Base-by-base conservation (phyloP, 306 rosid species). In the Quercus mongolica region DNA sequence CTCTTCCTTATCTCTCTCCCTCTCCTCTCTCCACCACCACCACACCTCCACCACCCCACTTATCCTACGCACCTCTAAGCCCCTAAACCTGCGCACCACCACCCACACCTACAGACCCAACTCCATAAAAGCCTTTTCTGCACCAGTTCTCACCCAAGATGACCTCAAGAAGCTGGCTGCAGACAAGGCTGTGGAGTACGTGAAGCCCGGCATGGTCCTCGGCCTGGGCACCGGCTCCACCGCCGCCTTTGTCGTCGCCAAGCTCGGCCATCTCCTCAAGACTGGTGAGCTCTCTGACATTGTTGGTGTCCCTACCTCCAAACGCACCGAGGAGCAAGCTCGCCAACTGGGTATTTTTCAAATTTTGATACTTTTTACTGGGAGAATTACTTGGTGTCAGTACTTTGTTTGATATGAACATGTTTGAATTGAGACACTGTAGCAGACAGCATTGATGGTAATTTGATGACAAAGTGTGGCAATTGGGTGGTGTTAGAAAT, bases 211-310 rank as follows among this genome's bases (percentile, higher is more conserved):
- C 69, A 92, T 92, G 97, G 92, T 92, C 81, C 91, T 92, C 35
- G 97, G 97, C 62, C 97, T 92, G 61, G 97, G 97, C 30, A 92
- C 96, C 21, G 96, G 97, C 73, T 92, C 96, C 84, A 92, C 97
- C 31, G 97, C 97, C 41, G 97, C 97, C 52, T 92, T 92, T 62
- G 96, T 92, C 73, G 97, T 92, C 71, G 69, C 92, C 81, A 92
- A 91, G 78, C 94, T 92, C 59, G 97, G 96, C 54, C 64, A 86
- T 3, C 90, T 92, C 55, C 80, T 92, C 73, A 44, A 46, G 61
- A 82, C 96, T 68, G 96, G 97, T 41, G 35, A 89, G 11, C 80
- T 92, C 52, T 77, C 85, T n/a, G 21, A 91, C 88, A 91, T 92
- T 69, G 52, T 92, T 19, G 96, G 97, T 13, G 82, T 91, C 54